Evolutionary conservation across 768 basidiomycete species (phyloP).

Genomic region (Pholiota conissans): DNA sequence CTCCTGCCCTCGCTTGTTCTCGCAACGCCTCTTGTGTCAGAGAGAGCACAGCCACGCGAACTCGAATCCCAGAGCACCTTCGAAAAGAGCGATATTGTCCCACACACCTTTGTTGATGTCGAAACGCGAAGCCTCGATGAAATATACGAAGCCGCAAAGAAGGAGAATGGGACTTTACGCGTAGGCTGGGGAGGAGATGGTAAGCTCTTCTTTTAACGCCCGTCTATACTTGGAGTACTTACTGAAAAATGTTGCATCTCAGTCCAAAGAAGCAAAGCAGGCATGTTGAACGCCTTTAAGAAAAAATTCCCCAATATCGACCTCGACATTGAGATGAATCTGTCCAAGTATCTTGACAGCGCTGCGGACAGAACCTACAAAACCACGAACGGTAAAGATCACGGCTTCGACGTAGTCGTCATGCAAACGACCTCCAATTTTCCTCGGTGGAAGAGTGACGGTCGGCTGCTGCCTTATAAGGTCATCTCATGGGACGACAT

Average conservation of each 20-base stretch:
- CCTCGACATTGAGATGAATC: conserved; percentile 14
- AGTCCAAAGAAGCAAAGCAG: conserved; percentile 14
- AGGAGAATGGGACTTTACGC: conserved; percentile 16
- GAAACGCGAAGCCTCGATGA: conserved; percentile 21
- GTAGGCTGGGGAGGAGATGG: conserved; percentile 28
- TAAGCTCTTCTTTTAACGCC: conserved; percentile 4
- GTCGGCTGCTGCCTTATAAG: conserved; percentile 22
- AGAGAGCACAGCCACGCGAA: background rate
- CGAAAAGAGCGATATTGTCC: background rate
- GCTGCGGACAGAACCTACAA: conserved; percentile 14
- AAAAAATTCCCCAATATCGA: conserved; percentile 19
- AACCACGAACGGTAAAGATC: conserved; percentile 12
- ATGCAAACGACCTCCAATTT: conserved; percentile 24
- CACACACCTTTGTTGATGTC: conserved; percentile 1
- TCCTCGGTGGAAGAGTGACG: conserved; percentile 21
- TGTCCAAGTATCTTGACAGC: conserved; percentile 25
- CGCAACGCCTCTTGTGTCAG: background rate
- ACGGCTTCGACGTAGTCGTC: conserved; percentile 20
- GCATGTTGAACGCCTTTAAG: conserved; percentile 17
- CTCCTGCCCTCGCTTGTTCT: background rate
- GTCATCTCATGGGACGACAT: conserved; percentile 23
- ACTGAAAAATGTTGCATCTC: background rate
- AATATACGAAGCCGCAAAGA: conserved; percentile 21
- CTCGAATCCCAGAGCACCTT: background rate
- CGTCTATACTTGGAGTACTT: too few species aligned